Evolutionary conservation across 2,329 filamentous ascomycete genomes (phyloP), one percentile per base, ranked within the genome.

Genomic region (Paracamarosporium sp.): DNA sequence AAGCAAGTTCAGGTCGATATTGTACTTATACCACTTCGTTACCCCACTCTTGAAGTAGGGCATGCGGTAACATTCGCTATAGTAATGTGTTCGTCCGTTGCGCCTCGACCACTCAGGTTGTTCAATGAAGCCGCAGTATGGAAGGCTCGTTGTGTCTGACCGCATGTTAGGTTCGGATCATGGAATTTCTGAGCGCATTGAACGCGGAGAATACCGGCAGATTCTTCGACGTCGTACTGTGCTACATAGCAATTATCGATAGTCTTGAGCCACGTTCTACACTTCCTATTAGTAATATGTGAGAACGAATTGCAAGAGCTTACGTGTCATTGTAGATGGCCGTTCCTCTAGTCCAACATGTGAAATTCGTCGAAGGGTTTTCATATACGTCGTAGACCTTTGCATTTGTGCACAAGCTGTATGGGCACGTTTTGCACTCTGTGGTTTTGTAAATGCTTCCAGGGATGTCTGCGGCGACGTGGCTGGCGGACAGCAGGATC

Each of bases 341-440:
- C 2, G 47, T 45, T 24, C 57, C 57, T 50, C 28, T 35, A 4
- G 57, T 53, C 53, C 57, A 59, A 22, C 46, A 59, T 27, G 33
- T 59, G 11, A 59, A 44, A 3, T 46, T 56, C 5, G 47, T 55
- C n/a, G 53, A 53, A 4, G 44, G 35, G 31, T 30, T 36, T 5
- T 40, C 43, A 8, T 22, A 13, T 3, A 15, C 22, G 31, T 38
- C 27, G 28, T 53, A 41, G 6, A 27, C 28, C 24, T 20, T 24
- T 17, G 13, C 48, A 31, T 59, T 59, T 2, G 47, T 41, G 25
- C 52, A 59, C 2, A 59, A 36, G 13, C 12, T 31, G 35, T 59
- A 59, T 24, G 57, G 57, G 35, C 53, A 59, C 12, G 33, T 44
- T 31, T 59, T 59, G 41, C 57, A 59, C 33, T 59, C 57, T 25